Base-by-base conservation (phyloP, 106 monocot genomes). In the Dactylorhiza incarnata region DNA sequence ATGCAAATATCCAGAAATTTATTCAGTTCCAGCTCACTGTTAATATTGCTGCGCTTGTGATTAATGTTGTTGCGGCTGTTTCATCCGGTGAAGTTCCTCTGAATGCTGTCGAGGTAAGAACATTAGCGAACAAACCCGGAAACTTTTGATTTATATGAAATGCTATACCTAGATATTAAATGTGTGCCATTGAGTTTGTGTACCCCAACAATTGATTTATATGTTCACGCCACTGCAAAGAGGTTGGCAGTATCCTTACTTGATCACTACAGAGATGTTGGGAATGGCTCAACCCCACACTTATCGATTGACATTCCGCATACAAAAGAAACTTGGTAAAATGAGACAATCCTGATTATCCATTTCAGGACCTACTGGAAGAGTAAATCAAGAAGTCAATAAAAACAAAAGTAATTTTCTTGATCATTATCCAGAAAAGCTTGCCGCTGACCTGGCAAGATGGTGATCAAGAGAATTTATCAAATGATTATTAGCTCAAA, bases 21-120 rank as follows among this genome's bases (percentile, higher is more conserved):
- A 95, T 95, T 55, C 95, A 95, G 80, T 95, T 95, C 73, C 95
- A 95, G 73, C 89, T 95, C 62, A 95, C 95, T 37, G 95, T 95
- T 46, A 95, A 95, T 59, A 86, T 88, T 67, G 95, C 95, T 29
- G 95, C 95, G 10, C 84, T 95, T 63, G 61, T 90, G 1, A 95
- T 92, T 48, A 95, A 95, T 78, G 92, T 95, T 45, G 88, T 95
- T 78, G 89, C 92, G 58, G 89, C 92, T 53, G 68, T 90, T 74
- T 81, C 84, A 26, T 86, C 95, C 51, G 95, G 95, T 14, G 82
- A 81, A 29, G 89, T 95, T 73, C 95, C 95, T 29, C 63, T 95
- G 61, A 95, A 87, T 79, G 87, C 92, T 74, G 92, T 95, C 67
- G 86, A 95, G 95, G 95, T 95, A 75, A 4, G 83, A 62, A 59